These are phyloP conservation scores for Buddleja alternifolia DNA, from an alignment of 257 asterid genomes.

Conservation along the genomic window DNA sequence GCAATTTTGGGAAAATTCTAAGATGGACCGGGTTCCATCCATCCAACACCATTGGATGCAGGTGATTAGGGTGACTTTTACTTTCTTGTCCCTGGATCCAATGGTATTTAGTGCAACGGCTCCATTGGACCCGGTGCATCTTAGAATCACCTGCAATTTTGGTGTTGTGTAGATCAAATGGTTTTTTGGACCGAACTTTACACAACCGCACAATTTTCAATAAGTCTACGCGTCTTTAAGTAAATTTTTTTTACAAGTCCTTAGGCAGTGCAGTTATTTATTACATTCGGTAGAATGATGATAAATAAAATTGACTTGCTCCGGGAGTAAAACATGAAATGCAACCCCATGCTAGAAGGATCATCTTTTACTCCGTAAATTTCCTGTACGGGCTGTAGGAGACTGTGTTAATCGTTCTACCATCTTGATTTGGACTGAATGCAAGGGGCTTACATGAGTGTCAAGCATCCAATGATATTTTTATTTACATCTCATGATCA, in stretches of 20 bases:
- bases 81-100: too few relatives aligned
- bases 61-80: too few relatives aligned
- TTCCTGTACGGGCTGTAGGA: neutral
- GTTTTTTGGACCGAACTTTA: neutral
- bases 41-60: too few relatives aligned
- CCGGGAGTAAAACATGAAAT: neutral
- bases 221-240: neutral
- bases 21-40: too few relatives aligned
- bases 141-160: too few relatives aligned
- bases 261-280: neutral
- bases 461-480: neutral
- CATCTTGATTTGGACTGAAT: constrained; percentile 7
- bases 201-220: neutral
- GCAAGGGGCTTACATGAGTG: neutral
- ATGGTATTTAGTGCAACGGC: too few relatives aligned
- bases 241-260: neutral
- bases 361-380: neutral
- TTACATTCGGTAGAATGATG: neutral
- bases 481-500: neutral
- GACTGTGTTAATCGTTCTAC: neutral
- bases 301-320: neutral
- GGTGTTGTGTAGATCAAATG: neutral
- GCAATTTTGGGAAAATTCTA: too few relatives aligned
- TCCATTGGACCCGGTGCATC: too few relatives aligned
- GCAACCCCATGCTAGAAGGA: neutral